Evolutionary conservation across 2,329 filamentous ascomycete species (phyloP).

Genomic region (Pseudocercospora fuligena): DNA sequence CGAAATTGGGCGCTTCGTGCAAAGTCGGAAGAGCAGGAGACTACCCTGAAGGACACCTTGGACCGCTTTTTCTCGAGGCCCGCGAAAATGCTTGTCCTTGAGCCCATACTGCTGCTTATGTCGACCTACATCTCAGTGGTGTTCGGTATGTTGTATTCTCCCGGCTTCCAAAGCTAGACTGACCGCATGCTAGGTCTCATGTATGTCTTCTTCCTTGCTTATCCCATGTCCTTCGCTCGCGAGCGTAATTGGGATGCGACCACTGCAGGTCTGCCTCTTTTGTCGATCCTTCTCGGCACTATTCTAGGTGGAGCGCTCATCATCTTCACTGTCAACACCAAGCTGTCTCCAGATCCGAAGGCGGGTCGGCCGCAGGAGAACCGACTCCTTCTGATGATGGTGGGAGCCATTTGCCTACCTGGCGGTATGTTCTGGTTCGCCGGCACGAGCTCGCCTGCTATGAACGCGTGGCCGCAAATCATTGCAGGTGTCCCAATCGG

Average conservation of each 20-base stretch:
- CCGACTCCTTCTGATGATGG: slow-evolving; percentile 49
- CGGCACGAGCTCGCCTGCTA: slow-evolving; percentile 40
- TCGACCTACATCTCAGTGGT: slow-evolving; percentile 37
- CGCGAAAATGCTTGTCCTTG: slow-evolving; percentile 50
- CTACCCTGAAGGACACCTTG: slow-evolving; percentile 46
- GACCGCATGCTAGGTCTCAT: slow-evolving; percentile 39
- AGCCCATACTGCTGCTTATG: slow-evolving; percentile 53
- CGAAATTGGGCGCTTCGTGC: slow-evolving; percentile 48
- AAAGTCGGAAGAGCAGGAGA: slow-evolving; percentile 47
- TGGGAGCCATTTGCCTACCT: slow-evolving; percentile 41
- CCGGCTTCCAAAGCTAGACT: background rate
- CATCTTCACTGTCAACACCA: slow-evolving; percentile 46
- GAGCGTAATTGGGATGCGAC: slow-evolving; percentile 77
- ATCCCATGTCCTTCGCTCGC: slow-evolving; percentile 59
- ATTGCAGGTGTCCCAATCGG: slow-evolving; percentile 40
- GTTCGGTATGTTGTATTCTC: slow-evolving; percentile 37
- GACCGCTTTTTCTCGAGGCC: slow-evolving; percentile 49
- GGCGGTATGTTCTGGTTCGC: slow-evolving; percentile 46
- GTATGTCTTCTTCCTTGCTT: slow-evolving; percentile 40
- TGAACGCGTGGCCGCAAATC: slow-evolving; percentile 56
- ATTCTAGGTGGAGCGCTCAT: slow-evolving; percentile 56
- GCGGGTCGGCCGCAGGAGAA: slow-evolving; percentile 49
- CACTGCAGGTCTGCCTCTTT: slow-evolving; percentile 75
- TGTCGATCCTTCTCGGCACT: slow-evolving; percentile 73
- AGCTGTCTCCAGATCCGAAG: slow-evolving; percentile 45